phyloP scores from a whole-genome alignment of 176 grass and related monocot genomes.

The Triticum turgidum region DNA sequence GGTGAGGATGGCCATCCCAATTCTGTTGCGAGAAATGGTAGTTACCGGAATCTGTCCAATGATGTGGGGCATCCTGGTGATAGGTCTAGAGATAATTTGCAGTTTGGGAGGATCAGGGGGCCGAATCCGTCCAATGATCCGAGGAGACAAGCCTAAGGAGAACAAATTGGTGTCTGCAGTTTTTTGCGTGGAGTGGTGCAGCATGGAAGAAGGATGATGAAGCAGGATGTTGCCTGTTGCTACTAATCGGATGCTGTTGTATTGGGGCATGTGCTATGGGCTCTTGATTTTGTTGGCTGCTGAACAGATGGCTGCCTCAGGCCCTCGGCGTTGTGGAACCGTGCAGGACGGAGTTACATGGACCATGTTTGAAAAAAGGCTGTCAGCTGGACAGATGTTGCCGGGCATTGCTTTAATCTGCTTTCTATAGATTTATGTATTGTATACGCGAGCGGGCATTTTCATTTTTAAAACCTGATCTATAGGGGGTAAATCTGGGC shows the following conservation, averaged over 20 bases:
- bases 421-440: not conserved
- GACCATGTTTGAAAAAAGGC: slow-evolving; percentile 1
- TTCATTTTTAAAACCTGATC: not conserved
- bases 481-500: not conserved
- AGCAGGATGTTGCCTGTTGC: not conserved
- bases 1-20: slow-evolving; percentile 59
- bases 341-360: not conserved
- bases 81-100: slow-evolving; percentile 50
- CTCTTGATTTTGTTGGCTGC: slow-evolving; percentile 13
- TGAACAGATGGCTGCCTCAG: not conserved
- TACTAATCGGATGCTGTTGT: slow-evolving; percentile 9
- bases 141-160: slow-evolving; percentile 54
- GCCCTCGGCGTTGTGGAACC: slow-evolving; percentile 17
- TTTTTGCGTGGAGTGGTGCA: not conserved
- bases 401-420: slow-evolving; percentile 26
- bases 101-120: slow-evolving; percentile 52
- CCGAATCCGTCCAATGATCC: slow-evolving; percentile 61
- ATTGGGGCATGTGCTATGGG: slow-evolving; percentile 13
- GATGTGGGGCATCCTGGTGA: slow-evolving; percentile 59
- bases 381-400: slow-evolving; percentile 27
- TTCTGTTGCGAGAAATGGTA: slow-evolving; percentile 66
- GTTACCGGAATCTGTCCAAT: slow-evolving; percentile 51
- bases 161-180: slow-evolving; percentile 4
- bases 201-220: slow-evolving; percentile 25
- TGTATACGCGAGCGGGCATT: not conserved